Base-by-base conservation (phyloP, 2,329 filamentous ascomycete species). In the Mollisia scopiformis region DNA sequence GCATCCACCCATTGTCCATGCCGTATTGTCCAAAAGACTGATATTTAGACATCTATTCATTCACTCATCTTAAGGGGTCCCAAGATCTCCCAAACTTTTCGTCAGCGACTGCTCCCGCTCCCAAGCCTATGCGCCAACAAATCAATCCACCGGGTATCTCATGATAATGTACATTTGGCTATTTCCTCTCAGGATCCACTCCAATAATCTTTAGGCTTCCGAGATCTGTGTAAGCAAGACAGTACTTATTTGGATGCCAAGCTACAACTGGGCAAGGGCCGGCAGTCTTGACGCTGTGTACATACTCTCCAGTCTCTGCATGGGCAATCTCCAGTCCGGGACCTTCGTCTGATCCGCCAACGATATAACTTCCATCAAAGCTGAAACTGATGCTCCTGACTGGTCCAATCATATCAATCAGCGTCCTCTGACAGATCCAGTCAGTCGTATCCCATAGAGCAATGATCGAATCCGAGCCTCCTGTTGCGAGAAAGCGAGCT, bases 191-290 rank as follows among this genome's bases (percentile, higher is more conserved):
- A 19, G 67, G 61, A 57, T 73, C 71, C 50, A 73, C 65, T 19
- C 72, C 73, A 47, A 92, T 79, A 59, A 93, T 91, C 69, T 88
- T 87, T 60, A 93, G 75, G 54, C 62, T 67, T 37, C 83, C 83
- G 35, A 85, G 75, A 70, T 93, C 90, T 55, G 85, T 85, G 72
- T 92, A 93, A 1, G 90, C 91, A 61, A 94, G 76, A 66, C 84
- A 87, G 73, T 93, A 93, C 59, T 87, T 82, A 43, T 84, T 88
- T 2, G 91, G 91, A 65, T 91, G 89, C 90, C 90, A 93, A 2
- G 88, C 84, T 7, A 93, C 88, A 11, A 90, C 82, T 1, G 86
- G 84, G 57, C 84, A 86, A 13, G 88, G 78, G 23, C 85, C 83
- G 0, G 80, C 79, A 10, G 89, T 89, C 74, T 92, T 91, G 66